Evolutionary conservation across 768 basidiomycete species (phyloP), one percentile per base, ranked within the genome.

Genomic region (Pholiota molesta): DNA sequence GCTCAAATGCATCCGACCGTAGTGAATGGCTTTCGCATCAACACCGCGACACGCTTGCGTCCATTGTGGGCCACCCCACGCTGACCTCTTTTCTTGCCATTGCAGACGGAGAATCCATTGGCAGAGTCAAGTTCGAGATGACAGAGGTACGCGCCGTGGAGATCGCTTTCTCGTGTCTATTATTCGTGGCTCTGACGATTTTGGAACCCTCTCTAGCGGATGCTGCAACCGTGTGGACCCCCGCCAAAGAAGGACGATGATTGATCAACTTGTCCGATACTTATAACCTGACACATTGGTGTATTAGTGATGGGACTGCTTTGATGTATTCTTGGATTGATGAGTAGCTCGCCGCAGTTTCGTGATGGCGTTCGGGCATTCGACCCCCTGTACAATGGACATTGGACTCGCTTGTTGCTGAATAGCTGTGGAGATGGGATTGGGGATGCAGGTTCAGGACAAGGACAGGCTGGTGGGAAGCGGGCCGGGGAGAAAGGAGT

Each of bases 21-120:
- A 99, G 97, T 76, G 97, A 99, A 72, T 99, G 97, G 97, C 76
- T 97, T 51, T 97, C 95, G 7, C 94, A 98, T 76, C 97, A 98
- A 71, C 96, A 98, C 77, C 88, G 97, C 44, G 97, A 99, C 74
- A 96, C 95, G n/a, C 79, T 94, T 63, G 80, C 96, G 23, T 91
- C 96, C 9, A 95, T 99, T 64, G 88, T 95, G 49, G 95, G 97
- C 2, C 97, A 99, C 73, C 85, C 94, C 3, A 83, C 92, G 0
- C 77, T 99, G 59, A 79, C 88, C 14, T 93, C 93, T 2, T 99
- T 91, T 72, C 81, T 98, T 51, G 89, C 95, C 1, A 87, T 99
- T 69, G 96, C 96, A 14, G 97, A 99, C 66, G 94, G 95, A 2
- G 95, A 98, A 74, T 83, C 93, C n/a, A 86, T 90, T 58, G 97